phyloP scores from a whole-genome alignment of 805 yeast species.

The Jamesozyma jinghongensis region DNA sequence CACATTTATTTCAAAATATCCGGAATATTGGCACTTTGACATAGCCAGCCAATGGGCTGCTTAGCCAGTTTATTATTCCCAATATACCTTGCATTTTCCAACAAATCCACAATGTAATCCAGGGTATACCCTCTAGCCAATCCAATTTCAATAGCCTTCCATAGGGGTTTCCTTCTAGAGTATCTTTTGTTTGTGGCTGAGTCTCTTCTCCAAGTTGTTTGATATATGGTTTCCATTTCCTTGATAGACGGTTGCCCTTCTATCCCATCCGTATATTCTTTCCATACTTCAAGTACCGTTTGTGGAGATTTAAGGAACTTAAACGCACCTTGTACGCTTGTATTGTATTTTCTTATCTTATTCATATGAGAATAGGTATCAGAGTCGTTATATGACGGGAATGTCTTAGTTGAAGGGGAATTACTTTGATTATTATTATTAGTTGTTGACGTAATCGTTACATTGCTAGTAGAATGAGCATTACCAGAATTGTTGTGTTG shows the following conservation, averaged over 20 bases:
- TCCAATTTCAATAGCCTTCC: slow-evolving; percentile 47
- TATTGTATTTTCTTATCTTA: slow-evolving; percentile 1
- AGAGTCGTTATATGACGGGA: neutral
- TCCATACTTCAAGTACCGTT: slow-evolving; percentile 47
- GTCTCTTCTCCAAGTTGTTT: slow-evolving; percentile 48
- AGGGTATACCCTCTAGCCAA: slow-evolving; percentile 36
- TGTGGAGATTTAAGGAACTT: slow-evolving; percentile 36
- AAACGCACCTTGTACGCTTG: slow-evolving; percentile 11
- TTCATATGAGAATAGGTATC: neutral
- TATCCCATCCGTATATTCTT: slow-evolving; percentile 45
- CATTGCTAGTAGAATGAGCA: no score
- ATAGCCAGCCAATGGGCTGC: slow-evolving; percentile 37
- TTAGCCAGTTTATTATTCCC: slow-evolving; percentile 35
- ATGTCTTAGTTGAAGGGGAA: neutral
- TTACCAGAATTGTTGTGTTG: neutral
- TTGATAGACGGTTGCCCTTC: slow-evolving; percentile 45
- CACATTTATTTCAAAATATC: slow-evolving; percentile 14
- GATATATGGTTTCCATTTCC: slow-evolving; percentile 39
- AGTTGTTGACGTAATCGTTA: no score
- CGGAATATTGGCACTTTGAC: slow-evolving; percentile 33
- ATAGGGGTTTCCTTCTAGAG: slow-evolving; percentile 43
- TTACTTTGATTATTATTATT: no score
- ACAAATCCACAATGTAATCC: slow-evolving; percentile 36
- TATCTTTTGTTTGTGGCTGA: slow-evolving; percentile 46
- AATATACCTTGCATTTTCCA: slow-evolving; percentile 38